These are phyloP conservation scores for Colletotrichum tabaci DNA, from an alignment of 2,329 filamentous ascomycete genomes.

Conservation along the genomic window DNA sequence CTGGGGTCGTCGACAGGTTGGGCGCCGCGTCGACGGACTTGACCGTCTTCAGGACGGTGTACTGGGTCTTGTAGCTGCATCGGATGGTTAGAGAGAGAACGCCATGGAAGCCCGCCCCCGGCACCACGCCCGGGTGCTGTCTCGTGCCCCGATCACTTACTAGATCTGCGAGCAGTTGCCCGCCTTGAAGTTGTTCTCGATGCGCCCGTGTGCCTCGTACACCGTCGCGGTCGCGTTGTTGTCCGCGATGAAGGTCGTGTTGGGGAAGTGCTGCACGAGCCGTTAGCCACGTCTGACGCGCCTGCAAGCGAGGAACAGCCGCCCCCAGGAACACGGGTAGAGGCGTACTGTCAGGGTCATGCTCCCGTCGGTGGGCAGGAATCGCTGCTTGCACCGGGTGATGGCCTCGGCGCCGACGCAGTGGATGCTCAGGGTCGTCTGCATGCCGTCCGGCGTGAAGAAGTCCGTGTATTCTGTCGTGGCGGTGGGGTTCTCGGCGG, in stretches of 20 bases:
- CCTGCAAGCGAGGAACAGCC: neutral
- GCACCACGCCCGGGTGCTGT: too few relatives aligned
- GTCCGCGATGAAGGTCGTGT: conserved; percentile 26
- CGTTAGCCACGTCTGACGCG: neutral
- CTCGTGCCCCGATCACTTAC: neutral
- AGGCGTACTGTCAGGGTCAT: conserved; percentile 29
- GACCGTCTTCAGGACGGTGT: conserved; percentile 28
- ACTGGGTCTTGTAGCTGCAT: conserved; percentile 37
- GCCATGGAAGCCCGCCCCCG: too few relatives aligned
- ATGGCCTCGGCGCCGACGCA: conserved; percentile 35
- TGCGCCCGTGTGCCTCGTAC: conserved; percentile 30
- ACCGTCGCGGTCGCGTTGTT: conserved; percentile 34
- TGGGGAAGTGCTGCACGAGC: conserved; percentile 27
- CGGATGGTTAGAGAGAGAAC: neutral
- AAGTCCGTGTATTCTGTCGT: conserved; percentile 38
- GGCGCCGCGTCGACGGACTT: conserved; percentile 26
- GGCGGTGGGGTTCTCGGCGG: conserved; percentile 32
- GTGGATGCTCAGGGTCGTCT: conserved; percentile 37
- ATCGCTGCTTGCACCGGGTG: conserved; percentile 33
- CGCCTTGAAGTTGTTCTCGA: conserved; percentile 34
- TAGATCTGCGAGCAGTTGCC: conserved; percentile 38
- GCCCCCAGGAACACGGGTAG: too few relatives aligned
- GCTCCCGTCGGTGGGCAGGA: conserved; percentile 31
- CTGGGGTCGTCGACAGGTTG: conserved; percentile 24
- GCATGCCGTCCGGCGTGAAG: conserved; percentile 37